Percentiles rank a stretch among this genome's conserved stretches.
These are phyloP conservation scores for Capniomyces stellatus DNA, from an alignment of 371 early-diverging fungal species.

Conservation along the genomic window DNA sequence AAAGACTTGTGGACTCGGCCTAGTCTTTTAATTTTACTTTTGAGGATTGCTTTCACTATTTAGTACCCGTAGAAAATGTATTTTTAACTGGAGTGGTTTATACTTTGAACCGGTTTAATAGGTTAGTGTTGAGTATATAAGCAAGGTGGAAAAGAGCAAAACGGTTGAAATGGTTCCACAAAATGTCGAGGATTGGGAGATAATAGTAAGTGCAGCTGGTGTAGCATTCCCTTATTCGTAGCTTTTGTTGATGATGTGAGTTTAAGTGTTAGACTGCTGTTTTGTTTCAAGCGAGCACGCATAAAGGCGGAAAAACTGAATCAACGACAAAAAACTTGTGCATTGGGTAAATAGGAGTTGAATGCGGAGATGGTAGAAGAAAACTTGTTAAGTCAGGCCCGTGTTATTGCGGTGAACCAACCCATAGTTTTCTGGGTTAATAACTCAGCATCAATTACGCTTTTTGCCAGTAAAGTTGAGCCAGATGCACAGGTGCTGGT, in stretches of 20 bases:
- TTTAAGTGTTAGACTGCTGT: neutral
- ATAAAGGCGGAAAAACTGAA: neutral
- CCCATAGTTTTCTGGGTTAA: constrained; percentile 27
- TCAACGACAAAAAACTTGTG: neutral
- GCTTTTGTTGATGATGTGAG: neutral
- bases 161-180: constrained; percentile 17
- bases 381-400: constrained; percentile 15
- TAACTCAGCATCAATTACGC: constrained; percentile 13
- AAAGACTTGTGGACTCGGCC: no score
- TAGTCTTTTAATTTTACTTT: no score
- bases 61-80: no score
- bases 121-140: constrained; percentile 8
- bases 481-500: constrained; percentile 3
- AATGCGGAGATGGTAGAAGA: constrained; percentile 23
- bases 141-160: constrained; percentile 9
- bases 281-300: neutral
- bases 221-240: neutral
- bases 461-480: constrained; percentile 6
- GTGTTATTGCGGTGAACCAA: constrained; percentile 16
- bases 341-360: constrained; percentile 8
- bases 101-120: no score
- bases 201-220: constrained; percentile 8
- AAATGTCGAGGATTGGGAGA: constrained; percentile 25
- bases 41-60: no score
- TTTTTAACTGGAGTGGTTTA: no score